Evolutionary conservation across 345 rosid species (phyloP).

Genomic region (Erucastrum elatum): DNA sequence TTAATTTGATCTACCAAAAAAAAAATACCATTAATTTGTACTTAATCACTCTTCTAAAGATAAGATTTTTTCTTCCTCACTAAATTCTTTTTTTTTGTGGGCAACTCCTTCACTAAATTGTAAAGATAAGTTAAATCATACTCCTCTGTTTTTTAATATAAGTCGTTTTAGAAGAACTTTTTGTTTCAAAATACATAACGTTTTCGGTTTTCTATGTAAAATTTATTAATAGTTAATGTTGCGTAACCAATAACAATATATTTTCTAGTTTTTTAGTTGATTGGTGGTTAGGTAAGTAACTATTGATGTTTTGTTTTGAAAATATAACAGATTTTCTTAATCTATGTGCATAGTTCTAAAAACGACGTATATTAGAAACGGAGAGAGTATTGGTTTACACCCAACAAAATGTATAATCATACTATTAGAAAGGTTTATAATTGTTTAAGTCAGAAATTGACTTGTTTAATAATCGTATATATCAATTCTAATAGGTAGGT

Average conservation of each 20-base stretch:
- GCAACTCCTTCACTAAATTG: not conserved
- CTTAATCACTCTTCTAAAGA: not conserved
- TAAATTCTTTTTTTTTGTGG: not conserved
- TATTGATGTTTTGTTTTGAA: too few relatives aligned
- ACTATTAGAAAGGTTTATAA: not conserved
- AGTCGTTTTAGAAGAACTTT: too few relatives aligned
- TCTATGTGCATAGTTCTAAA: too few relatives aligned
- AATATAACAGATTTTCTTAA: too few relatives aligned
- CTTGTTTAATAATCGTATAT: not conserved
- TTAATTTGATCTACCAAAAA: not conserved
- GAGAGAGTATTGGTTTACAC: not conserved
- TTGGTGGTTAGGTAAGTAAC: too few relatives aligned
- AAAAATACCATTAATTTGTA: not conserved
- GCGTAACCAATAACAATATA: too few relatives aligned
- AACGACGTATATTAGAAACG: too few relatives aligned
- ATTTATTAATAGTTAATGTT: too few relatives aligned
- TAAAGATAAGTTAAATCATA: not conserved
- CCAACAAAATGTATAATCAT: not conserved
- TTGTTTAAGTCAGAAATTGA: not conserved
- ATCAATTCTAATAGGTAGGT: not conserved
- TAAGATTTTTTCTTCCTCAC: not conserved
- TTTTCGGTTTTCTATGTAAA: too few relatives aligned
- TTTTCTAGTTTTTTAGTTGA: too few relatives aligned
- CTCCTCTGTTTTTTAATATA: too few relatives aligned
- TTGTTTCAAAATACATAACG: too few relatives aligned